Evolutionary conservation across 371 early-diverging fungal genomes (phyloP).

Genomic region (Apophysomyces sp.): DNA sequence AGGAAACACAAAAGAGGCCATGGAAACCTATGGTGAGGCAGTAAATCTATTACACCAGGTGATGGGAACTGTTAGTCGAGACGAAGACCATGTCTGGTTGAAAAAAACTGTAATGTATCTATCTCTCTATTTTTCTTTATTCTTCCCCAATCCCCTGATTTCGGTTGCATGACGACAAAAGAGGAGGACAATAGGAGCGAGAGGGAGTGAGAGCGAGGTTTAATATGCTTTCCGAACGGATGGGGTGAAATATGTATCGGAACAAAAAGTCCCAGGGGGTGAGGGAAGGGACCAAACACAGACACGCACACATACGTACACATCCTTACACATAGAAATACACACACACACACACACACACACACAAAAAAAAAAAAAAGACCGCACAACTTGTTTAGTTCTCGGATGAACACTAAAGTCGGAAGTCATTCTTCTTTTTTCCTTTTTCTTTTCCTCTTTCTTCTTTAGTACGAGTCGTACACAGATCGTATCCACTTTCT

Average conservation of each 20-base stretch:
- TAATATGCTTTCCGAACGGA: background rate
- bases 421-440: conserved; percentile 1
- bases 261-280: background rate
- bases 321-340: no score
- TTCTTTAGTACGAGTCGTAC: conserved; percentile 14
- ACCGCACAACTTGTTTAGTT: background rate
- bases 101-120: conserved; percentile 24
- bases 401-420: conserved; percentile 2
- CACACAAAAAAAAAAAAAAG: background rate
- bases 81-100: conserved; percentile 18
- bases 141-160: background rate
- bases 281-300: background rate
- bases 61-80: conserved; percentile 2
- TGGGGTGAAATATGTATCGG: background rate
- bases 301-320: background rate
- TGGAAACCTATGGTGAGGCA: conserved; percentile 23
- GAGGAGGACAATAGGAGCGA: background rate
- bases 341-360: no score
- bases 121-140: background rate
- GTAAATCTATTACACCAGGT: conserved; percentile 15
- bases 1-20: conserved; percentile 10
- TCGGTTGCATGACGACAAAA: background rate
- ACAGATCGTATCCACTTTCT: conserved; percentile 10
- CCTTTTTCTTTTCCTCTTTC: background rate
- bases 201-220: conserved; percentile 1